Evolutionary conservation across 495 filamentous ascomycete genomes (phyloP).

Genomic region (Penicillium chermesinum): DNA sequence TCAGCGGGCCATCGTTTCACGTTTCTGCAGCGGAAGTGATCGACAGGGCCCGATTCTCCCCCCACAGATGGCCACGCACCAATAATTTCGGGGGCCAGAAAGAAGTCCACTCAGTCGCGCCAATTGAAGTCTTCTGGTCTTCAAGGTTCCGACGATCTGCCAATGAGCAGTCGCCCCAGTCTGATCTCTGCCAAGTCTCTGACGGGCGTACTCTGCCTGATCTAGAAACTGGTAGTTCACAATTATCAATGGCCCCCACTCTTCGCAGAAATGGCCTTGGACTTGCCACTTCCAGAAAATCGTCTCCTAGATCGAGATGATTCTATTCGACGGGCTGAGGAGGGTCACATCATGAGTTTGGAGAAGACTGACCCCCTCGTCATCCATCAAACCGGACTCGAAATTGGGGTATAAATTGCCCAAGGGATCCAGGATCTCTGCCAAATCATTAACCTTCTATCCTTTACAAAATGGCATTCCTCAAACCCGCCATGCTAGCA

Average conservation of each 20-base stretch:
- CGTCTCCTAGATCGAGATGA: neutral
- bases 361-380: too few species aligned
- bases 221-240: neutral
- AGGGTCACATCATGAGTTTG: too few species aligned
- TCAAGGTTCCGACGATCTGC: neutral
- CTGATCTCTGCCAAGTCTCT: neutral
- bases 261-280: neutral
- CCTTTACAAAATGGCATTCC: conserved; percentile 4
- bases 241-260: neutral
- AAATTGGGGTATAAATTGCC: neutral
- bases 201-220: neutral
- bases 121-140: too few species aligned
- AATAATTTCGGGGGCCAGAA: neutral
- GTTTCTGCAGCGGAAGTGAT: neutral
- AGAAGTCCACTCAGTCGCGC: neutral
- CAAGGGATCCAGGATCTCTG: neutral
- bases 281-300: neutral
- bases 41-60: neutral
- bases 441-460: too few species aligned
- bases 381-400: too few species aligned
- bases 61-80: neutral
- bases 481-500: conserved; percentile 9
- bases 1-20: too few species aligned
- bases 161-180: neutral
- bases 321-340: too few species aligned